A percentile compares a stretch with the other conserved stretches of the same genome.
These are phyloP conservation scores for Rubia yunnanensis DNA, from an alignment of 257 asterid species.

Conservation along the genomic window DNA sequence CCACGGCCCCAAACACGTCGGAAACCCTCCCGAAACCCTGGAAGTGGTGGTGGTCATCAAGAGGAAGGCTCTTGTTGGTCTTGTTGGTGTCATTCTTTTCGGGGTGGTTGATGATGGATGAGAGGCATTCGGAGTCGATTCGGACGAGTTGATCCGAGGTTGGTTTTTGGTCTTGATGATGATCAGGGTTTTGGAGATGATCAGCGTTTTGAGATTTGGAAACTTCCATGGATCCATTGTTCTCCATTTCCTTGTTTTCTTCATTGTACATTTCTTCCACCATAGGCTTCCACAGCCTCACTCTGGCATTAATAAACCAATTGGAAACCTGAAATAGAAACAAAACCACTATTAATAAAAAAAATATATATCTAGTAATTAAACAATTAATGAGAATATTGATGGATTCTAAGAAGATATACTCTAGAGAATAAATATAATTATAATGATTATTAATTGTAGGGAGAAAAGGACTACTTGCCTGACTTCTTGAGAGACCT, in stretches of 20 bases:
- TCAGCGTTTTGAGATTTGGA: constrained; percentile 7
- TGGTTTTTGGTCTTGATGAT: constrained; percentile 53
- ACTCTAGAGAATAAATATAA: constrained; percentile 4
- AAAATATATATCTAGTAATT: constrained; percentile 5
- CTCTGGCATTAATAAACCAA: constrained; percentile 94
- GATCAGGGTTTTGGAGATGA: constrained; percentile 1
- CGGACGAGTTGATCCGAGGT: constrained; percentile 44
- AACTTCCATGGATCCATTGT: constrained; percentile 14
- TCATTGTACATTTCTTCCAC: constrained; percentile 93
- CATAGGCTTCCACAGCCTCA: constrained; percentile 99
- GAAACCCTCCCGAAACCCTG: constrained; percentile 21
- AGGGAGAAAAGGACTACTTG: constrained; percentile 26
- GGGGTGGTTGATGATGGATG: constrained; percentile 50
- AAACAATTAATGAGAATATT: neutral
- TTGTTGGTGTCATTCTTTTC: constrained; percentile 24
- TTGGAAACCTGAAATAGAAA: constrained; percentile 57
- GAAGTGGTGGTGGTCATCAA: constrained; percentile 18
- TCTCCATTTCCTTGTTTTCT: constrained; percentile 58
- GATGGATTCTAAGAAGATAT: constrained; percentile 25
- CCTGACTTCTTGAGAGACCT: constrained; percentile 85
- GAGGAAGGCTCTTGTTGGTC: constrained; percentile 20
- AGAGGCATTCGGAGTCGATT: constrained; percentile 66
- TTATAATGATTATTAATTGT: too few relatives aligned
- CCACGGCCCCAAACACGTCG: constrained; percentile 39
- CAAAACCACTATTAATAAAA: neutral